These are phyloP conservation scores for Leishmania gerbilli DNA, from an alignment of 208 protist genomes.

Conservation along the genomic window DNA sequence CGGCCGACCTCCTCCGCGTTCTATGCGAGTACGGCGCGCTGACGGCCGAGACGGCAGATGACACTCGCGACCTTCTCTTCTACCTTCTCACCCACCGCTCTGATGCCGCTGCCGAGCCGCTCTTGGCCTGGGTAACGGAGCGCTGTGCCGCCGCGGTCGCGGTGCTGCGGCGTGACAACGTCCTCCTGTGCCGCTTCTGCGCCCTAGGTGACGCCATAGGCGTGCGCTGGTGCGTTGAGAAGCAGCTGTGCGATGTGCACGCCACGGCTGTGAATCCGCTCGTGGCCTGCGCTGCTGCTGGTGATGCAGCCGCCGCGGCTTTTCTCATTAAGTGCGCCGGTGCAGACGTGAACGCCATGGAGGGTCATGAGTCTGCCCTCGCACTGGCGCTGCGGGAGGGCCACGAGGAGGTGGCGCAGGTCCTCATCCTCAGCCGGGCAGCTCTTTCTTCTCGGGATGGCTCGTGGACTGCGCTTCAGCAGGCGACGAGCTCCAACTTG, in stretches of 20 bases:
- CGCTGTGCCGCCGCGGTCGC: slow-evolving; percentile 14
- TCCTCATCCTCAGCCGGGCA: slow-evolving; percentile 35
- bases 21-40: slow-evolving; percentile 55
- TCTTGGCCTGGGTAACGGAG: slow-evolving; percentile 33
- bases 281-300: slow-evolving; percentile 43
- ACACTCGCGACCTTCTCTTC: slow-evolving; percentile 52
- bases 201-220: slow-evolving; percentile 28
- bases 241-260: slow-evolving; percentile 39
- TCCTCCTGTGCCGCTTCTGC: slow-evolving; percentile 58
- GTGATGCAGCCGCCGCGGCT: slow-evolving; percentile 43
- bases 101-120: slow-evolving; percentile 38
- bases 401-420: slow-evolving; percentile 44
- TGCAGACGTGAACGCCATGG: slow-evolving; percentile 46
- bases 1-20: slow-evolving; percentile 39
- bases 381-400: slow-evolving; percentile 39
- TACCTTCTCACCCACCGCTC: slow-evolving; percentile 40
- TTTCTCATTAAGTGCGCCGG: slow-evolving; percentile 46
- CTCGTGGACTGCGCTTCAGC: slow-evolving; percentile 49
- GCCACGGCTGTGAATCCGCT: slow-evolving; percentile 39
- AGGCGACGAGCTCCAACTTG: slow-evolving; percentile 38
- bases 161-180: slow-evolving; percentile 43
- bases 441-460: slow-evolving; percentile 29
- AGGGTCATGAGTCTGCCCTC: slow-evolving; percentile 28
- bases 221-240: slow-evolving; percentile 71
- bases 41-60: slow-evolving; percentile 20